These are phyloP conservation scores for Hanseniaspora lachancei DNA, from an alignment of 805 yeast species.

Conservation along the genomic window DNA sequence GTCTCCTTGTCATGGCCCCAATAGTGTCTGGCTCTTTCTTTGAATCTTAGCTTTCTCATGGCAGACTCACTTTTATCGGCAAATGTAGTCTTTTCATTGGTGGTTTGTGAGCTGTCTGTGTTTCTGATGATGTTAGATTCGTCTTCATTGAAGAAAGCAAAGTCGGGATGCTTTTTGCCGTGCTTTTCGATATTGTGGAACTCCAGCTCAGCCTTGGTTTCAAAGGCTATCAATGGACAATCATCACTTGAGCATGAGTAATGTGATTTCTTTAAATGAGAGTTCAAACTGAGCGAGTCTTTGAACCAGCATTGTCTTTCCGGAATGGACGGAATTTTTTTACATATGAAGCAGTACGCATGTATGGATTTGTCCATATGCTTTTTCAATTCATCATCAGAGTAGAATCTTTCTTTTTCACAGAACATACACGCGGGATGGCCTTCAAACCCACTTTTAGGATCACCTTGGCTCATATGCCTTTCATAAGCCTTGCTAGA, in stretches of 20 bases:
- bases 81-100: conserved; percentile 47
- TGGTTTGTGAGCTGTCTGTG: conserved; percentile 7
- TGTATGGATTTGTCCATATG: conserved; percentile 68
- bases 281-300: conserved; percentile 59
- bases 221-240: conserved; percentile 87
- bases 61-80: conserved; percentile 29
- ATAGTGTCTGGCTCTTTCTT: conserved; percentile 76
- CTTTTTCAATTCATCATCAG: conserved; percentile 69
- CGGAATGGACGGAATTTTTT: conserved; percentile 47
- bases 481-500: conserved; percentile 46
- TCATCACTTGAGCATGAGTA: conserved; percentile 60
- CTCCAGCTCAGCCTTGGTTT: conserved; percentile 70
- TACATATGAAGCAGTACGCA: conserved; percentile 85
- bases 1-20: conserved; percentile 39
- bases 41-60: conserved; percentile 48
- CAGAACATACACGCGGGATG: conserved; percentile 86
- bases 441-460: conserved; percentile 57
- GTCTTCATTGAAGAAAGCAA: conserved; percentile 12
- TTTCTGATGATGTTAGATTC: conserved; percentile 10
- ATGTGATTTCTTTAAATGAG: conserved; percentile 64
- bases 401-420: conserved; percentile 58
- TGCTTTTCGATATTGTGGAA: conserved; percentile 84
- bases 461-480: conserved; percentile 68
- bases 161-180: conserved; percentile 16
- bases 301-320: conserved; percentile 43